These are phyloP conservation scores for Chloranthus sessilifolius DNA, from an alignment of 164 flowering plant genomes.

Conservation along the genomic window DNA sequence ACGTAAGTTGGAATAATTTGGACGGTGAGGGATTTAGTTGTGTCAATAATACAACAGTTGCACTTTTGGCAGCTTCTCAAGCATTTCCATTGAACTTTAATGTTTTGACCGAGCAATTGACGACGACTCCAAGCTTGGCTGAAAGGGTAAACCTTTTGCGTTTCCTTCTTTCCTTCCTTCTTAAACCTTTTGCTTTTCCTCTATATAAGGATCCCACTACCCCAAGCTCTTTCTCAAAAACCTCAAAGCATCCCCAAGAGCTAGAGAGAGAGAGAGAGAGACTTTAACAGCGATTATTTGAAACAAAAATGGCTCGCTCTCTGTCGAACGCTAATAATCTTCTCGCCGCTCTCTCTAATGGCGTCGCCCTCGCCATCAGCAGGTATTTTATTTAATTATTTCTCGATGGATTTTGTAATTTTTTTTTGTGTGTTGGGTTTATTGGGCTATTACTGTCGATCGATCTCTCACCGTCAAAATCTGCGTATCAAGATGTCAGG, in stretches of 20 bases:
- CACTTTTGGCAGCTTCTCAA: too few relatives aligned
- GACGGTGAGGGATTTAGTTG: too few relatives aligned
- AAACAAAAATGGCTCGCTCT: slow-evolving; percentile 62
- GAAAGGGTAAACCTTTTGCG: too few relatives aligned
- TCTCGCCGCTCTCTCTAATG: slow-evolving; percentile 35
- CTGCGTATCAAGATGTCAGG: too few relatives aligned
- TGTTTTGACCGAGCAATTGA: neutral
- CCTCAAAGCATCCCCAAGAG: too few relatives aligned
- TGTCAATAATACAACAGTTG: too few relatives aligned
- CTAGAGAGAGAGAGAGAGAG: neutral
- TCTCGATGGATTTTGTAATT: neutral
- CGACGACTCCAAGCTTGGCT: slow-evolving; percentile 1
- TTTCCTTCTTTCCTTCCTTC: neutral
- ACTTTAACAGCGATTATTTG: neutral
- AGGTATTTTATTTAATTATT: slow-evolving; percentile 20
- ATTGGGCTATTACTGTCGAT: too few relatives aligned
- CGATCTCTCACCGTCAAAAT: too few relatives aligned
- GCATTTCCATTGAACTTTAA: neutral
- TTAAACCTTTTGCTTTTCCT: neutral
- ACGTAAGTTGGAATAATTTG: too few relatives aligned
- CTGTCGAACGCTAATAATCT: slow-evolving; percentile 44
- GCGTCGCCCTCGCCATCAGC: slow-evolving; percentile 26
- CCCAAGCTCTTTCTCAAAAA: neutral
- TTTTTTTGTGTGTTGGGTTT: neutral
- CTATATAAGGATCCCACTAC: neutral